Conservation (phyloP, 139 green algal species). For the Ulvella scutata region DNA sequence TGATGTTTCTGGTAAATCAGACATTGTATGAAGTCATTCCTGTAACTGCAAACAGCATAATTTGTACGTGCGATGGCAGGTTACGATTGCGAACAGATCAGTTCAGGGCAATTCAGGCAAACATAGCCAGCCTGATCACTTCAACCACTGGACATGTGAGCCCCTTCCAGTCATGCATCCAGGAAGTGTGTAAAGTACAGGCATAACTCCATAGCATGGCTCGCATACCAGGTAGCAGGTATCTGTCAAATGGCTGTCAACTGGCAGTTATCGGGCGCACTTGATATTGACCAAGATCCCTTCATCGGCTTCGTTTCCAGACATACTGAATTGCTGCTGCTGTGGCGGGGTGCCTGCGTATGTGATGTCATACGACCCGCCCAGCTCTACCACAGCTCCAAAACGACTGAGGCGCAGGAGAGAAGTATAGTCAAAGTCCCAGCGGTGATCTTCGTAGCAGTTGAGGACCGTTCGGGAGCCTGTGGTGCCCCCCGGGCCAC, state of each 20-base stretch:
- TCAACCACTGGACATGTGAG: too few species aligned
- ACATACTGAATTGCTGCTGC: neutral
- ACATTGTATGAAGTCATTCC: neutral
- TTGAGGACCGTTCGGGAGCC: neutral
- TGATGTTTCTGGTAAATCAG: too few species aligned
- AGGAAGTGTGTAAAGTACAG: too few species aligned
- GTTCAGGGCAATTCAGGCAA: too few species aligned
- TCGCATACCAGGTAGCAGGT: too few species aligned
- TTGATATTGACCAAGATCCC: neutral
- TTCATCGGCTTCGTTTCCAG: neutral
- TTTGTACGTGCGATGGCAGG: too few species aligned
- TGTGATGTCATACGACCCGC: conserved; percentile 5
- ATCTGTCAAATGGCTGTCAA: too few species aligned
- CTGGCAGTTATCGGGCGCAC: neutral
- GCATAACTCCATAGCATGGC: too few species aligned
- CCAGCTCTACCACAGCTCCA: conserved; percentile 2
- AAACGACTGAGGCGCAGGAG: conserved; percentile 12
- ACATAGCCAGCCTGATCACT: too few species aligned
- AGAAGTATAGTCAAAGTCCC: conserved; percentile 15
- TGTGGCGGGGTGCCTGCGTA: conserved; percentile 6
- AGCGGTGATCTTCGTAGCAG: conserved; percentile 8
- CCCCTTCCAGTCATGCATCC: too few species aligned
- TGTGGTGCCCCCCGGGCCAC: too few species aligned
- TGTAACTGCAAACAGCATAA: neutral
- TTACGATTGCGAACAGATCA: neutral